These are phyloP conservation scores for Ogataea glucozyma DNA, from an alignment of 805 yeast genomes.

Conservation along the genomic window DNA sequence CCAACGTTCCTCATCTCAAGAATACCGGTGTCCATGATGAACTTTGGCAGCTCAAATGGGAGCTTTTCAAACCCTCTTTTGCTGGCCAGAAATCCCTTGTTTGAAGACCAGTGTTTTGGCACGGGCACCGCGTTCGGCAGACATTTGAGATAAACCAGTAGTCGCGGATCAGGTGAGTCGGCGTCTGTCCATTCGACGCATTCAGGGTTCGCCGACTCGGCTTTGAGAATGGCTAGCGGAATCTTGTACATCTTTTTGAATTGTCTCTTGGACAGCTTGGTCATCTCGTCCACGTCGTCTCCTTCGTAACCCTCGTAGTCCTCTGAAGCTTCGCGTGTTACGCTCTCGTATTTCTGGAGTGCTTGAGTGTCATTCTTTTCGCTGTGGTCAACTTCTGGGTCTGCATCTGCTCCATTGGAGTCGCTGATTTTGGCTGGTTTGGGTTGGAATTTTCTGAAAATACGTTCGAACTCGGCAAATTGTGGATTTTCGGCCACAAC, in stretches of 20 bases:
- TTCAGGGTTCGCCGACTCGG: slow-evolving; percentile 62
- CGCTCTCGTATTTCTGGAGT: slow-evolving; percentile 9
- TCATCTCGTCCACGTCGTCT: slow-evolving; percentile 20
- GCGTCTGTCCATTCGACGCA: slow-evolving; percentile 85
- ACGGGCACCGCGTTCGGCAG: slow-evolving; percentile 69
- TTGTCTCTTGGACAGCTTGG: slow-evolving; percentile 48
- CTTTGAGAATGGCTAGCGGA: slow-evolving; percentile 67
- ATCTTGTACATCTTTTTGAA: slow-evolving; percentile 54
- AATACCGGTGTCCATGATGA: slow-evolving; percentile 80
- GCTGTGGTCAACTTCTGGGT: too few relatives aligned
- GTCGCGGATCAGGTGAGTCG: slow-evolving; percentile 76
- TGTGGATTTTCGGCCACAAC: neutral
- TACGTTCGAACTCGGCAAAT: slow-evolving; percentile 17
- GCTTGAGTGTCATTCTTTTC: neutral
- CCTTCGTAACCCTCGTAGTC: slow-evolving; percentile 25
- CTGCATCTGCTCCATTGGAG: neutral
- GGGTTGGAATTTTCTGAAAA: slow-evolving; percentile 27
- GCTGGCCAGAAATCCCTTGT: slow-evolving; percentile 70
- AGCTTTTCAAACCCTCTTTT: slow-evolving; percentile 65
- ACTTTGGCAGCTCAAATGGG: slow-evolving; percentile 77
- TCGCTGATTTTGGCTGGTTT: neutral
- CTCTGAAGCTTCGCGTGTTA: slow-evolving; percentile 13
- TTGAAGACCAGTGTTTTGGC: slow-evolving; percentile 82
- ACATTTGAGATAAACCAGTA: slow-evolving; percentile 64
- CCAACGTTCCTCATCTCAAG: slow-evolving; percentile 75